Conservation (phyloP, 805 yeast species). For the Vanderwaltozyma yarrowii region DNA sequence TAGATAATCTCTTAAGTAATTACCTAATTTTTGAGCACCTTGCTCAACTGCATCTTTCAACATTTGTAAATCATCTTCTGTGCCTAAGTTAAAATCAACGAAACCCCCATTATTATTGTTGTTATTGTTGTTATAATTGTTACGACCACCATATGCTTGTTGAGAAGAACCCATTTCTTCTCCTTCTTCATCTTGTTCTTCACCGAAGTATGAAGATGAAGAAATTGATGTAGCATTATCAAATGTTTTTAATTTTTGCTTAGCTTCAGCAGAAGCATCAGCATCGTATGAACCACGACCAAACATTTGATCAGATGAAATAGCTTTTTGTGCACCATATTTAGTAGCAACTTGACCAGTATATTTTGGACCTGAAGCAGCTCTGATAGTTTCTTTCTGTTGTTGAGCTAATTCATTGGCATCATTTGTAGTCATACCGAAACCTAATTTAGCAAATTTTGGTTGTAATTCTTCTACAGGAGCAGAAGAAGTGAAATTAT, state of each 20-base stretch:
- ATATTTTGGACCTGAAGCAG: constrained; percentile 49
- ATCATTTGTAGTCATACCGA: constrained; percentile 72
- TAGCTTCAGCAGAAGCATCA: constrained; percentile 68
- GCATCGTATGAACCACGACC: constrained; percentile 82
- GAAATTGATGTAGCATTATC: constrained; percentile 86
- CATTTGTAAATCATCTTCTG: constrained; percentile 83
- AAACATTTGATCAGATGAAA: constrained; percentile 90
- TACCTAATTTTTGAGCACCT: constrained; percentile 85
- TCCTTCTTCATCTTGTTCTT: constrained; percentile 47
- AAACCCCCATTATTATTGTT: constrained; percentile 35
- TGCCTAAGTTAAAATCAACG: constrained; percentile 59
- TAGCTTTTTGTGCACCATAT: constrained; percentile 85
- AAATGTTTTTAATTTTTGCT: constrained; percentile 67
- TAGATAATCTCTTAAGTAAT: constrained; percentile 77
- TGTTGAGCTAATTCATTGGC: constrained; percentile 39
- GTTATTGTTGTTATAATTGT: constrained; percentile 8
- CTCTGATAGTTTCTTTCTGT: constrained; percentile 29
- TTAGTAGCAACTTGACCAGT: constrained; percentile 68
- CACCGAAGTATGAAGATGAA: constrained; percentile 87
- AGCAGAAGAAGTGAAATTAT: constrained; percentile 5
- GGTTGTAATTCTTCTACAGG: constrained; percentile 37
- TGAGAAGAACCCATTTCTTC: constrained; percentile 8
- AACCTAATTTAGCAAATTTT: constrained; percentile 72
- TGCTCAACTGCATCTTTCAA: constrained; percentile 86
- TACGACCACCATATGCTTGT: constrained; percentile 7